These are phyloP conservation scores for Talaromyces albobiverticillius DNA, from an alignment of 2,329 filamentous ascomycete species.

Conservation along the genomic window DNA sequence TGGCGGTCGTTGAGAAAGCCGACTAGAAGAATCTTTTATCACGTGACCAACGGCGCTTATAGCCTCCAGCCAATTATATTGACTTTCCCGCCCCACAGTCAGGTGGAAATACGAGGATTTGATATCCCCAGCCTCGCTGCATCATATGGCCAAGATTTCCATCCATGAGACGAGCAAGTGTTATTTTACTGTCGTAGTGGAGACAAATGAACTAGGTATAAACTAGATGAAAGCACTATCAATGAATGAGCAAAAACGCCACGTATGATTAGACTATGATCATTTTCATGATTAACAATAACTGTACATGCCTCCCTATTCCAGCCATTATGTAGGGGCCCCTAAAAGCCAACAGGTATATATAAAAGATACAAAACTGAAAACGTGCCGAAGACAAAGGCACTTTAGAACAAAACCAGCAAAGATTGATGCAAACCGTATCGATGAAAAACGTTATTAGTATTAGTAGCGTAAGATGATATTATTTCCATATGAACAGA, in stretches of 20 bases:
- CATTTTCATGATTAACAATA: no score
- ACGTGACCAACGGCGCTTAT: not conserved
- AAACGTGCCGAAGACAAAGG: not conserved
- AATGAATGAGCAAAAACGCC: not conserved
- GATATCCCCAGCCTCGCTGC: no score
- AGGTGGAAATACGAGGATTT: no score
- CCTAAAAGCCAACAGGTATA: not conserved
- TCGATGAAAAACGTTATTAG: slow-evolving; percentile 2
- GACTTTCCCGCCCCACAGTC: no score
- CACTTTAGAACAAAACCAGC: no score
- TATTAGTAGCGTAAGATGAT: slow-evolving; percentile 2
- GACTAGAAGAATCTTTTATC: slow-evolving; percentile 4
- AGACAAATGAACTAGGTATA: not conserved
- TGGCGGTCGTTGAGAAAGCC: not conserved
- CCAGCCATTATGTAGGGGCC: not conserved
- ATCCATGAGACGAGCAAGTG: no score
- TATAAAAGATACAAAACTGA: not conserved
- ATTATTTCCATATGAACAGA: not conserved
- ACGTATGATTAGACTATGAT: not conserved
- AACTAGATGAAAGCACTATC: not conserved
- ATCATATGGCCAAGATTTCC: no score
- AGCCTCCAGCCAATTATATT: not conserved
- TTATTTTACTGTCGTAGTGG: no score
- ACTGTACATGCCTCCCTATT: not conserved
- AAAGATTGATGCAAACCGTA: not conserved